phyloP scores from a whole-genome alignment of 2,329 filamentous ascomycete genomes.

The Pseudogymnoascus pannorum region DNA sequence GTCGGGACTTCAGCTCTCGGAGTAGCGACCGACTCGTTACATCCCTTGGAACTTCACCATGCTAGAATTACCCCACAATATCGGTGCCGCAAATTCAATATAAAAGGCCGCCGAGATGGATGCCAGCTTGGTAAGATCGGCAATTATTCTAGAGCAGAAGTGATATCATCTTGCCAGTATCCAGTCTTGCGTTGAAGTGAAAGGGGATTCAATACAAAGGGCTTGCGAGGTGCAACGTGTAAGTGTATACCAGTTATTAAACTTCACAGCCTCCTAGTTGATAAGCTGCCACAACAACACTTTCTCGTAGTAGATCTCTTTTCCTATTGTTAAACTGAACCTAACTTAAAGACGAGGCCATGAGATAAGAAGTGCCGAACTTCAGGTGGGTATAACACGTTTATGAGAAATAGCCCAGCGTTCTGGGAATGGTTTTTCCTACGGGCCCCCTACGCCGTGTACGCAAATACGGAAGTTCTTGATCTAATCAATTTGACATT shows the following conservation, averaged over 20 bases:
- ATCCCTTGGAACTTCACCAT: not conserved
- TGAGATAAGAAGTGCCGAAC: not conserved
- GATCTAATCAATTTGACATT: not conserved
- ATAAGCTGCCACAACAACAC: too few species aligned
- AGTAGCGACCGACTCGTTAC: not conserved
- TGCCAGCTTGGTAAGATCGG: not conserved
- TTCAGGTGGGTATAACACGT: not conserved
- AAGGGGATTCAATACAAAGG: not conserved
- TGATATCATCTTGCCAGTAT: not conserved
- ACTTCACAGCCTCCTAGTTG: too few species aligned
- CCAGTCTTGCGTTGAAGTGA: not conserved
- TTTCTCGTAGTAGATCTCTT: not conserved
- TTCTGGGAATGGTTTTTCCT: too few species aligned
- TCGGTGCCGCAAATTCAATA: not conserved
- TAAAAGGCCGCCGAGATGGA: not conserved
- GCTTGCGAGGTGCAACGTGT: not conserved
- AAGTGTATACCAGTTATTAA: too few species aligned
- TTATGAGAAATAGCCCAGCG: not conserved
- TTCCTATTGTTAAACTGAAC: too few species aligned
- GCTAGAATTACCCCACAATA: not conserved
- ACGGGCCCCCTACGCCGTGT: too few species aligned
- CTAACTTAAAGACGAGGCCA: not conserved
- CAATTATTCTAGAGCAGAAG: not conserved
- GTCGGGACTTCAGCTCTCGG: not conserved
- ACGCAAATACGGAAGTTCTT: too few species aligned